phyloP scores from a whole-genome alignment of 371 early-diverging fungal genomes.

The Syncephalastrum monosporum region DNA sequence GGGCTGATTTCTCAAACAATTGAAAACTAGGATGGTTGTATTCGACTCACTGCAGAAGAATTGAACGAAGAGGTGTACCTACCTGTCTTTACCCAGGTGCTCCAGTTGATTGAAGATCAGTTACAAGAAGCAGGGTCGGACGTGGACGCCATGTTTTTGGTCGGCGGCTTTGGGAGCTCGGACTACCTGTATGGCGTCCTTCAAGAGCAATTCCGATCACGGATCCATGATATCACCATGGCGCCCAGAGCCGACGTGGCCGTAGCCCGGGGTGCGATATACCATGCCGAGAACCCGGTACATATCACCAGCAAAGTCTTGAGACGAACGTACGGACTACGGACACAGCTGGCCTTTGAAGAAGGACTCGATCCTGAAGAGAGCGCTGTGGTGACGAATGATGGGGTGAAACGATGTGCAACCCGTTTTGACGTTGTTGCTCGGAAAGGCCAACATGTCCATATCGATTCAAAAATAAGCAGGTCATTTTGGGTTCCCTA shows the following conservation, averaged over 20 bases:
- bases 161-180: conserved; percentile 57
- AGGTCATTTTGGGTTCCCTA: conserved; percentile 28
- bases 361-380: conserved; percentile 28
- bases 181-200: conserved; percentile 40
- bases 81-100: conserved; percentile 42
- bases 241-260: conserved; percentile 30
- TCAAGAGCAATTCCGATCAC: conserved; percentile 24
- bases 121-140: conserved; percentile 23
- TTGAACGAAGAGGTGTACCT: conserved; percentile 39
- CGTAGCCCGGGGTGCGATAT: conserved; percentile 28
- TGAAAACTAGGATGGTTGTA: conserved; percentile 26
- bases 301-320: conserved; percentile 16
- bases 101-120: conserved; percentile 42
- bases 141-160: conserved; percentile 42
- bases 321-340: conserved; percentile 21
- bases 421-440: conserved; percentile 31
- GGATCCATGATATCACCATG: conserved; percentile 14
- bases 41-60: conserved; percentile 34
- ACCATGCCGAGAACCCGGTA: conserved; percentile 11
- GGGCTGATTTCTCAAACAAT: not conserved
- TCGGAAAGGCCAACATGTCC: conserved; percentile 20
- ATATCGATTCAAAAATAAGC: conserved; percentile 16
- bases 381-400: conserved; percentile 21
- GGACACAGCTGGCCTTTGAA: conserved; percentile 22
- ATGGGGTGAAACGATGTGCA: conserved; percentile 30